These are phyloP conservation scores for Clathrospora elynae DNA, from an alignment of 2,329 filamentous ascomycete species.

Conservation along the genomic window DNA sequence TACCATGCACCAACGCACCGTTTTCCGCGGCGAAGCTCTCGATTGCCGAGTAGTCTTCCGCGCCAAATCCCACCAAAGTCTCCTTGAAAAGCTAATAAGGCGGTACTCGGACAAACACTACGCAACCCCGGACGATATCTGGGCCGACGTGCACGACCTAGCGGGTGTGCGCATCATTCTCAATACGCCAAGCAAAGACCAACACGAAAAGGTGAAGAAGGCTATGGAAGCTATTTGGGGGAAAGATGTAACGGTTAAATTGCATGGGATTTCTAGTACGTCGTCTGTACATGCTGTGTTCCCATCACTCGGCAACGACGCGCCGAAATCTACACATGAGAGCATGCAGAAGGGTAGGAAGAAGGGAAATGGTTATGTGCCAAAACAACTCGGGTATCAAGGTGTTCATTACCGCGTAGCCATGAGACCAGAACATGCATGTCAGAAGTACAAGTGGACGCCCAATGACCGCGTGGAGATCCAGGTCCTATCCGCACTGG, in stretches of 20 bases:
- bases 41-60: too few species aligned
- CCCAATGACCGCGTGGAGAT: slow-evolving; percentile 29
- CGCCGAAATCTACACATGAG: too few species aligned
- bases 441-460: background rate
- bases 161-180: slow-evolving; percentile 18
- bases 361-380: background rate
- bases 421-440: background rate
- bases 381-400: background rate
- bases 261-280: background rate
- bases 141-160: too few species aligned
- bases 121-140: too few species aligned
- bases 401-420: background rate
- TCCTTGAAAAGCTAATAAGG: background rate
- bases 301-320: too few species aligned
- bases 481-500: slow-evolving; percentile 35
- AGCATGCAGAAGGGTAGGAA: too few species aligned
- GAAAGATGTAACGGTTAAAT: background rate
- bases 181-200: slow-evolving; percentile 9
- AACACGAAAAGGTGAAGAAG: background rate
- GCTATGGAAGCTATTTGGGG: background rate
- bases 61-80: too few species aligned
- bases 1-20: too few species aligned
- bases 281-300: too few species aligned
- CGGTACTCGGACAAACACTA: background rate
- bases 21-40: too few species aligned